A percentile compares a stretch with the other conserved stretches of the same genome.
Evolutionary conservation across 2,329 filamentous ascomycete species (phyloP).

Genomic region (Cladosporium oxysporum): DNA sequence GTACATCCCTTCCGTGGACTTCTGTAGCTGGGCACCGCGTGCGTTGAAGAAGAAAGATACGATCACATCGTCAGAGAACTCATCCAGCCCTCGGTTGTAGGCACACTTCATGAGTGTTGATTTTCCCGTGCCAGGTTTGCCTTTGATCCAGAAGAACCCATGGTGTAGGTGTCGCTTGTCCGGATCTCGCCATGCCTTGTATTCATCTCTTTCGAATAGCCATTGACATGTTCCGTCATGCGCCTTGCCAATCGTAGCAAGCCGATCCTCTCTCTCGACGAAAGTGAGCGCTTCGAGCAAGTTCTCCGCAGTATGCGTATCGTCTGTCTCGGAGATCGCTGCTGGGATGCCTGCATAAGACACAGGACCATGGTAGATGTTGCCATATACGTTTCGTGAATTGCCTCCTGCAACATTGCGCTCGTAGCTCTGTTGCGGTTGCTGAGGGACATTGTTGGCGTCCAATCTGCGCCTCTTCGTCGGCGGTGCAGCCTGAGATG

Average conservation of each 20-base stretch:
- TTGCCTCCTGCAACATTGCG: neutral
- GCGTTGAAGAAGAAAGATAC: slow-evolving; percentile 14
- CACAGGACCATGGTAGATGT: neutral
- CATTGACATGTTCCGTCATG: neutral
- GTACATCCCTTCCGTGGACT: slow-evolving; percentile 12
- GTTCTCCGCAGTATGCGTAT: neutral
- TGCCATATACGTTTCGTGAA: neutral
- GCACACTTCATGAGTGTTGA: slow-evolving; percentile 8
- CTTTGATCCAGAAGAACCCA: slow-evolving; percentile 18
- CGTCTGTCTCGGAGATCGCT: neutral
- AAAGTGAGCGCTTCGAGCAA: neutral
- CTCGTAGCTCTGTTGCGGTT: neutral
- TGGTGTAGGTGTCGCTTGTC: neutral
- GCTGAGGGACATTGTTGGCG: neutral
- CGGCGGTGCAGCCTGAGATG: neutral
- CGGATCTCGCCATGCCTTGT: neutral
- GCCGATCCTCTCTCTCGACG: neutral
- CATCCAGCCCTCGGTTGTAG: neutral
- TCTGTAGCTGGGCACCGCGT: neutral
- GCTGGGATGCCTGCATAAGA: neutral
- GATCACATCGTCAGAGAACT: neutral
- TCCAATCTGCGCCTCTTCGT: neutral
- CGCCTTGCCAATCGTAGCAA: neutral
- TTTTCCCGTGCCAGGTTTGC: slow-evolving; percentile 14
- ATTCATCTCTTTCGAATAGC: neutral